phyloP scores from a whole-genome alignment of 1,284 basidiomycete genomes.

The Neonothopanus nambi region DNA sequence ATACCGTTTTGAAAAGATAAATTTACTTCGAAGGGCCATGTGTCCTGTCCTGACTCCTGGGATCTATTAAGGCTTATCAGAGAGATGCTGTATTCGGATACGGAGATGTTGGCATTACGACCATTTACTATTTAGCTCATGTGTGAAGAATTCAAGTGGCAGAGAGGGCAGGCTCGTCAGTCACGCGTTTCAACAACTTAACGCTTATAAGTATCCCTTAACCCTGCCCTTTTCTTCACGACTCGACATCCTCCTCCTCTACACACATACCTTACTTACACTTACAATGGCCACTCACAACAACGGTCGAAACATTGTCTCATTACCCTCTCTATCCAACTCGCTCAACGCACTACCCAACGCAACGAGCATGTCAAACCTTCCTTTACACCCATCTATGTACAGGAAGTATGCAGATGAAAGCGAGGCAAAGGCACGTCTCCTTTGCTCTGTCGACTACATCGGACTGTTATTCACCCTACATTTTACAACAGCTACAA shows the following conservation, averaged over 20 bases:
- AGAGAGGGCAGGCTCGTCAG: too few species aligned
- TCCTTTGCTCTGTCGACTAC: too few species aligned
- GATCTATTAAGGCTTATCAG: background rate
- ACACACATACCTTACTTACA: background rate
- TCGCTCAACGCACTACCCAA: slow-evolving; percentile 66
- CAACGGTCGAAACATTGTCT: slow-evolving; percentile 51
- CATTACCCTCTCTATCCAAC: slow-evolving; percentile 68
- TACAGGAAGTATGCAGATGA: slow-evolving; percentile 64
- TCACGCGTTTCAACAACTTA: background rate
- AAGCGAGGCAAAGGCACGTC: slow-evolving; percentile 72
- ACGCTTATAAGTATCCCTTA: slow-evolving; percentile 1
- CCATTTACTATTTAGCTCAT: background rate
- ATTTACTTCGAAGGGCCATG: background rate
- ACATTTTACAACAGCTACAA: too few species aligned
- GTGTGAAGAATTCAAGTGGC: too few species aligned
- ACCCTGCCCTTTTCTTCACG: slow-evolving; percentile 2
- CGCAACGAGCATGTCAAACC: slow-evolving; percentile 63
- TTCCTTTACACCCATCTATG: slow-evolving; percentile 68
- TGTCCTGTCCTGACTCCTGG: background rate
- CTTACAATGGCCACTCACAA: slow-evolving; percentile 26
- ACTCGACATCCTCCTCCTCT: slow-evolving; percentile 4
- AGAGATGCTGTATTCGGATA: background rate
- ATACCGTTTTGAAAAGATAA: too few species aligned
- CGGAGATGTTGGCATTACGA: slow-evolving; percentile 1
- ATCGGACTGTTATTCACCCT: too few species aligned